Evolutionary conservation across 345 rosid species (phyloP).

Genomic region (Trapa bicornis): DNA sequence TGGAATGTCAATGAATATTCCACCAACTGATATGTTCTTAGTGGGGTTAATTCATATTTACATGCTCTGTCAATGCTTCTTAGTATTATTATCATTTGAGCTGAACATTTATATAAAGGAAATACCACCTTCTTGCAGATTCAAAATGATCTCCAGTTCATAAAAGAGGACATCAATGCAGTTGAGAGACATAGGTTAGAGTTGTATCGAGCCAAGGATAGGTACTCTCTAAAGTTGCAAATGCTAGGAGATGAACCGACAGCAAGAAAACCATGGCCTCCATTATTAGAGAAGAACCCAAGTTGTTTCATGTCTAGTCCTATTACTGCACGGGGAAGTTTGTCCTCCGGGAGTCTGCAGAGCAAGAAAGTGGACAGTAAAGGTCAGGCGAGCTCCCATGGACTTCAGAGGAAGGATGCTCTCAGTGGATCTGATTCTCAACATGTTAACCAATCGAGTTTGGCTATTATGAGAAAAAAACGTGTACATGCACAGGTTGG

Average conservation of each 20-base stretch:
- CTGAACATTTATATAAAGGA: not conserved
- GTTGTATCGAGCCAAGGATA: conserved; percentile 66
- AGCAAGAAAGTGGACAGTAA: conserved; percentile 58
- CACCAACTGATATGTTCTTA: not conserved
- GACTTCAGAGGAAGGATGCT: conserved; percentile 58
- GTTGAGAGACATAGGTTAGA: conserved; percentile 87
- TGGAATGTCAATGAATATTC: too few species aligned
- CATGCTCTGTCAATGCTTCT: not conserved
- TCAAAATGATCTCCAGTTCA: conserved; percentile 71
- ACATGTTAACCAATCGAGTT: conserved; percentile 52
- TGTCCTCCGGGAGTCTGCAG: conserved; percentile 37
- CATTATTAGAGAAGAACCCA: conserved; percentile 39
- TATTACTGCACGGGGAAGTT: conserved; percentile 47
- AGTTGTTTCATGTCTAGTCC: conserved; percentile 43
- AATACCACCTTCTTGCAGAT: conserved; percentile 28
- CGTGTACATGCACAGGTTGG: conserved; percentile 87
- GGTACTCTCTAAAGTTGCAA: conserved; percentile 61
- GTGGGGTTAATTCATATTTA: not conserved
- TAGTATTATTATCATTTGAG: not conserved
- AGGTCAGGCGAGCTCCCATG: conserved; percentile 55
- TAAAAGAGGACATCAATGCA: conserved; percentile 79
- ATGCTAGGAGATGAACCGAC: conserved; percentile 77
- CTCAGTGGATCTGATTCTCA: conserved; percentile 63
- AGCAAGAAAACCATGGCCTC: conserved; percentile 51
- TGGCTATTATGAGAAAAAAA: conserved; percentile 65